Evolutionary conservation across 2,329 filamentous ascomycete genomes (phyloP).

Genomic region (Neurospora sp.): DNA sequence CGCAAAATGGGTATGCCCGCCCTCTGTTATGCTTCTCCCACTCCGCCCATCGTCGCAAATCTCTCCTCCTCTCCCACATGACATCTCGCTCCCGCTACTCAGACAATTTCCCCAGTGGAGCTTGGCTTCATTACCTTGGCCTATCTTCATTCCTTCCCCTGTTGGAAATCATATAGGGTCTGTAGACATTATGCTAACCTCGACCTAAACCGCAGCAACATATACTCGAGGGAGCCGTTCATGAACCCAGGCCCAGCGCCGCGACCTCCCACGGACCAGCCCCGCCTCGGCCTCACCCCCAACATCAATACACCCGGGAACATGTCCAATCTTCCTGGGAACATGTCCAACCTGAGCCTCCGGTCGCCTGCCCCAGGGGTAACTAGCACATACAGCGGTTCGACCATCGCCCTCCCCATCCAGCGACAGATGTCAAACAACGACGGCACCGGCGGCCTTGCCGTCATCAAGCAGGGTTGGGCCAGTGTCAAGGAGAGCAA

Average conservation of each 20-base stretch:
- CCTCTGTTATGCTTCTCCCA: neutral
- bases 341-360: slow-evolving; percentile 70
- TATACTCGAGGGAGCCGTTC: slow-evolving; percentile 60
- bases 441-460: slow-evolving; percentile 57
- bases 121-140: neutral
- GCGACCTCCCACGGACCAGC: slow-evolving; percentile 74
- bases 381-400: slow-evolving; percentile 55
- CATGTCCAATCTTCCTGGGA: slow-evolving; percentile 35
- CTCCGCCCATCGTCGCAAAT: neutral
- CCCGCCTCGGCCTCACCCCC: slow-evolving; percentile 71
- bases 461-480: slow-evolving; percentile 72
- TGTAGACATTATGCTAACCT: neutral
- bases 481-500: slow-evolving; percentile 85
- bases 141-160: neutral
- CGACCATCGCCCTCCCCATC: slow-evolving; percentile 64
- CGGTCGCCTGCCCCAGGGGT: slow-evolving; percentile 52
- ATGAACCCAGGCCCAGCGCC: slow-evolving; percentile 97
- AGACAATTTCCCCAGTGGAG: neutral
- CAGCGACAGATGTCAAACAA: slow-evolving; percentile 50
- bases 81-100: neutral
- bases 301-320: slow-evolving; percentile 54
- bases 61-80: neutral
- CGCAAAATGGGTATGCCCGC: neutral
- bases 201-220: slow-evolving; percentile 25
- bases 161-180: neutral